phyloP scores from a whole-genome alignment of 2,329 filamentous ascomycete species.

The Stemphylium lycopersici region DNA sequence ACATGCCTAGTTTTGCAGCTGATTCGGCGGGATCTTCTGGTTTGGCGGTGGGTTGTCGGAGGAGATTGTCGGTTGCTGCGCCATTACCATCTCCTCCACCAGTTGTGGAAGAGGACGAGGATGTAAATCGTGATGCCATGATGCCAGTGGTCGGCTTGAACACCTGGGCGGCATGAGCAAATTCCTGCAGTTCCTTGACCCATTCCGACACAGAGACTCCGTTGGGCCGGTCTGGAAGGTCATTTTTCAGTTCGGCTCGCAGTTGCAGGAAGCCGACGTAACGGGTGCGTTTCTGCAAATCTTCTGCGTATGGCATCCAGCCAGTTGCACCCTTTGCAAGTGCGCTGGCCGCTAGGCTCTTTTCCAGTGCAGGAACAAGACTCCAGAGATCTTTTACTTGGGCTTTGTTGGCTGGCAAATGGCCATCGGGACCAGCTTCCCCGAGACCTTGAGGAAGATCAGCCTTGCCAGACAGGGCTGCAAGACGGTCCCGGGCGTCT shows the following conservation, averaged over 20 bases:
- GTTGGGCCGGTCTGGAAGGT: slow-evolving; percentile 62
- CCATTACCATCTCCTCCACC: slow-evolving; percentile 13
- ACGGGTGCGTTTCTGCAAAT: slow-evolving; percentile 77
- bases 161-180: slow-evolving; percentile 73
- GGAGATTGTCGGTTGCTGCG: slow-evolving; percentile 39
- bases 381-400: slow-evolving; percentile 61
- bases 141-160: slow-evolving; percentile 91
- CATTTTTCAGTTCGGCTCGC: slow-evolving; percentile 64
- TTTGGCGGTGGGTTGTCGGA: slow-evolving; percentile 61
- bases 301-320: slow-evolving; percentile 84
- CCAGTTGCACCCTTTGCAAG: slow-evolving; percentile 61
- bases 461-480: slow-evolving; percentile 72
- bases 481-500: slow-evolving; percentile 77
- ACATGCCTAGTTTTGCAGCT: slow-evolving; percentile 91
- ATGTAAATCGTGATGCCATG: slow-evolving; percentile 93
- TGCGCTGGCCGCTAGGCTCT: slow-evolving; percentile 53
- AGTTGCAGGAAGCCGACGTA: slow-evolving; percentile 84
- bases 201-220: slow-evolving; percentile 72
- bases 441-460: slow-evolving; percentile 79
- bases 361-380: slow-evolving; percentile 53
- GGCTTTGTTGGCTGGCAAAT: slow-evolving; percentile 67
- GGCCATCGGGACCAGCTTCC: slow-evolving; percentile 71
- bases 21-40: slow-evolving; percentile 79
- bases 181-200: slow-evolving; percentile 79
- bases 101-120: slow-evolving; percentile 51